Evolutionary conservation across 2,329 filamentous ascomycete genomes (phyloP), one percentile per base, ranked within the genome.

Genomic region (Exutisphaerella laricina): DNA sequence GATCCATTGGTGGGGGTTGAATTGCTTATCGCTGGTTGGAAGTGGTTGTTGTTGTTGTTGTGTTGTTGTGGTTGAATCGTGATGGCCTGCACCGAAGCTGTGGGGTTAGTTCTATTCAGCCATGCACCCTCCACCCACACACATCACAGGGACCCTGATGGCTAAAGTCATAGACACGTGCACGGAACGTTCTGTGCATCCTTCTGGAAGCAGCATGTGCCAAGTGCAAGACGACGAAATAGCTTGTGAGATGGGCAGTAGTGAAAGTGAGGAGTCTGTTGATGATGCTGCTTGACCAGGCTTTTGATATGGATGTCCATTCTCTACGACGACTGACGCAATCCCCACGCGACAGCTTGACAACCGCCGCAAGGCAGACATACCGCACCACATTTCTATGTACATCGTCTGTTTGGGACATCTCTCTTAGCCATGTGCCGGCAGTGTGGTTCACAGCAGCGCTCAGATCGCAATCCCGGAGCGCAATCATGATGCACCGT

Each of bases 301-400:
- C 29, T 39, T 10, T 6, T 25, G 6, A 31, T 39, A 17, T 7
- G 17, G 12, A 39, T 30, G n/a, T 13, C 9, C 2, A 10, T 10
- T 12, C 2, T 8, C 18, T 29, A 12, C 31, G 21, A 20, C n/a
- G n/a, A n/a, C 39, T 41, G 30, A 35, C 31, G 30, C 30, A 17
- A 20, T 20, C 23, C 4, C 12, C 13, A 20, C 30, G 8, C 7
- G 16, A 35, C 33, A 35, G 18, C 9, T 12, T 14, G n/a, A 4
- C 3, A 35, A 6, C 8, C 14, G 28, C 38, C 23, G 43, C 47
- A 50, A 47, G 44, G 44, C 43, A 41, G 25, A 34, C 34, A 31
- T 31, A 33, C 44, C 41, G 47, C 43, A 42, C 44, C 14, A 45
- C 48, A 45, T 42, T 20, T 23, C 37, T 16, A 50, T 45, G 47